phyloP scores from a whole-genome alignment of 176 grass and related monocot genomes.

The Ananas comosus region DNA sequence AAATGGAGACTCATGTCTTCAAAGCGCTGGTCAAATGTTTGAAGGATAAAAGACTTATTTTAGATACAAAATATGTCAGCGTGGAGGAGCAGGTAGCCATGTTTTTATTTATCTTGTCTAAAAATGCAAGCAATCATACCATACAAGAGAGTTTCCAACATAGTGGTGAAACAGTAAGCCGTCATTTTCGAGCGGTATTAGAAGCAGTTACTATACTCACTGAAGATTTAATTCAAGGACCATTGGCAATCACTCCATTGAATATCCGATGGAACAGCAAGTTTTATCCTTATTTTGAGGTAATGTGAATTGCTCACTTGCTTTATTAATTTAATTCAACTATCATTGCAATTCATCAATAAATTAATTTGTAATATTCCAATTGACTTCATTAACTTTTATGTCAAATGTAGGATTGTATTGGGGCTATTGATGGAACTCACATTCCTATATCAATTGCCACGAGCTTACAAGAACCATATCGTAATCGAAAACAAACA shows the following conservation, averaged over 20 bases:
- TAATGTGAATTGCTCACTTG: no score
- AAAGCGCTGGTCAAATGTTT: not conserved
- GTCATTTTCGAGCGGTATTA: not conserved
- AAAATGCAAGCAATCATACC: not conserved
- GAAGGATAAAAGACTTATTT: not conserved
- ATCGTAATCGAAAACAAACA: no score
- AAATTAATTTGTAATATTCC: no score
- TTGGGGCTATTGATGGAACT: no score
- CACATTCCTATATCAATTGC: no score
- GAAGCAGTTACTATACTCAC: not conserved
- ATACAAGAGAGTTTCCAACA: conserved; percentile 15
- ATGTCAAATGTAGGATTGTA: no score
- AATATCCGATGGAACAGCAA: not conserved
- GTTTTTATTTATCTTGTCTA: not conserved
- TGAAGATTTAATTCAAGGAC: not conserved
- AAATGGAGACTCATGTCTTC: not conserved
- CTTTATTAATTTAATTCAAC: no score
- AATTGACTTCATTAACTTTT: no score
- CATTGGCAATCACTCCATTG: not conserved
- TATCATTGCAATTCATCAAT: no score
- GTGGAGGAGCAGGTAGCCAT: not conserved
- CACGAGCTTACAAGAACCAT: no score
- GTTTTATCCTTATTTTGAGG: not conserved
- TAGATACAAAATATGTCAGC: not conserved
- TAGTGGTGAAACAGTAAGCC: conserved; percentile 12